These are phyloP conservation scores for Emergomyces pasteurianus DNA, from an alignment of 2,329 filamentous ascomycete species.

Conservation along the genomic window DNA sequence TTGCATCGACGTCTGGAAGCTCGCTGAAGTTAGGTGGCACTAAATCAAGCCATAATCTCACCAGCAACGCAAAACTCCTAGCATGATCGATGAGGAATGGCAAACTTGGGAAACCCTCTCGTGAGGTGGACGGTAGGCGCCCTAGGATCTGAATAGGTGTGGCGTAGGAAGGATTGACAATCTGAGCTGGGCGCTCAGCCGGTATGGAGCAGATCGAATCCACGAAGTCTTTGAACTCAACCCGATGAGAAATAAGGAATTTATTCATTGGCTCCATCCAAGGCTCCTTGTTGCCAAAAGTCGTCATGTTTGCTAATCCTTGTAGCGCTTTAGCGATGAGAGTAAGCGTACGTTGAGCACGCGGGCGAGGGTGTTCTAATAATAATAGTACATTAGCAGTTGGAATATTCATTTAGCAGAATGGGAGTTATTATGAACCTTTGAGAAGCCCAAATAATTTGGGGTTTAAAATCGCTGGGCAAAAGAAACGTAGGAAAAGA, in stretches of 20 bases:
- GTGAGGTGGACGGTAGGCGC: conserved; percentile 64
- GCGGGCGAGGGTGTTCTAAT: conserved; percentile 65
- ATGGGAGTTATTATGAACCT: conserved; percentile 32
- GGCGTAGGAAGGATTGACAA: conserved; percentile 73
- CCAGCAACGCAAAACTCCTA: conserved; percentile 69
- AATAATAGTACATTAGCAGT: conserved; percentile 14
- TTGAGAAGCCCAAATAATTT: conserved; percentile 81
- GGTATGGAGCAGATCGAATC: conserved; percentile 77
- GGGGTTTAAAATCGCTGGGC: conserved; percentile 88
- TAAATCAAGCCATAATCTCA: conserved; percentile 45
- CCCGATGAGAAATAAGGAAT: conserved; percentile 63
- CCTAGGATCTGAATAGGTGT: conserved; percentile 84
- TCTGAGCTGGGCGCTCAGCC: conserved; percentile 51
- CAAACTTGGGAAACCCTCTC: conserved; percentile 85
- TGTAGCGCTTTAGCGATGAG: conserved; percentile 88
- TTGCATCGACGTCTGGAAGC: conserved; percentile 26
- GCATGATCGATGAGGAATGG: conserved; percentile 88
- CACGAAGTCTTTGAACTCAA: conserved; percentile 75
- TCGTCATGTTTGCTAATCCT: conserved; percentile 79
- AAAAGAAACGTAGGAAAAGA: conserved; percentile 87
- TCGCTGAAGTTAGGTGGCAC: conserved; percentile 30
- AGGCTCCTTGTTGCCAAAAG: conserved; percentile 87
- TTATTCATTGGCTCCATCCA: conserved; percentile 99
- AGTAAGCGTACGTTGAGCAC: conserved; percentile 77
- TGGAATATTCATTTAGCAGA: background rate